phyloP scores from a whole-genome alignment of 1,284 basidiomycete species.

The Marasmius oreades region DNA sequence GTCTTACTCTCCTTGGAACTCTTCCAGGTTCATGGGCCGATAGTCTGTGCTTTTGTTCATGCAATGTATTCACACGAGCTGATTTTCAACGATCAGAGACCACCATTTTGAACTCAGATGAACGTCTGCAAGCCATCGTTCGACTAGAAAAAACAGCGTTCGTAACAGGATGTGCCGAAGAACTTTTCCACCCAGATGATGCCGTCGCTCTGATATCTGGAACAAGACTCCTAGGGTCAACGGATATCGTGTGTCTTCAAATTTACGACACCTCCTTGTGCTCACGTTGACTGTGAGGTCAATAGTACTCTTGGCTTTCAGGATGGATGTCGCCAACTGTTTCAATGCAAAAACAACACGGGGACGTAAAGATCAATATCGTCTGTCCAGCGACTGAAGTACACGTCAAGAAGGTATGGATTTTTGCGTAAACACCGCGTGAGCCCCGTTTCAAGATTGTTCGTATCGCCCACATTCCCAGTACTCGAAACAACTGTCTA shows the following conservation, averaged over 20 bases:
- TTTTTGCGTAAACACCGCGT: neutral
- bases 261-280: constrained; percentile 31
- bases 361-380: constrained; percentile 61
- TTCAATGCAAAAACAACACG: constrained; percentile 29
- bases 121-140: constrained; percentile 32
- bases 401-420: constrained; percentile 71
- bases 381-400: constrained; percentile 81
- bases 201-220: constrained; percentile 27
- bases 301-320: constrained; percentile 44
- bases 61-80: neutral
- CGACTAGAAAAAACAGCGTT: constrained; percentile 40
- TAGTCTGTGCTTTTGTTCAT: neutral
- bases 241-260: constrained; percentile 41
- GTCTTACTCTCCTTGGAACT: constrained; percentile 35
- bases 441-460: neutral
- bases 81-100: neutral
- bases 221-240: constrained; percentile 32
- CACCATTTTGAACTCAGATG: constrained; percentile 37
- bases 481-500: constrained; percentile 75
- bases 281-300: neutral
- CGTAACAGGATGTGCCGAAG: constrained; percentile 22
- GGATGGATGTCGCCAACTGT: constrained; percentile 32
- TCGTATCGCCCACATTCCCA: constrained; percentile 27
- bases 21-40: constrained; percentile 24
- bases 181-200: constrained; percentile 23